Evolutionary conservation across 2,329 filamentous ascomycete genomes (phyloP).

Genomic region (Orbilia quercus): DNA sequence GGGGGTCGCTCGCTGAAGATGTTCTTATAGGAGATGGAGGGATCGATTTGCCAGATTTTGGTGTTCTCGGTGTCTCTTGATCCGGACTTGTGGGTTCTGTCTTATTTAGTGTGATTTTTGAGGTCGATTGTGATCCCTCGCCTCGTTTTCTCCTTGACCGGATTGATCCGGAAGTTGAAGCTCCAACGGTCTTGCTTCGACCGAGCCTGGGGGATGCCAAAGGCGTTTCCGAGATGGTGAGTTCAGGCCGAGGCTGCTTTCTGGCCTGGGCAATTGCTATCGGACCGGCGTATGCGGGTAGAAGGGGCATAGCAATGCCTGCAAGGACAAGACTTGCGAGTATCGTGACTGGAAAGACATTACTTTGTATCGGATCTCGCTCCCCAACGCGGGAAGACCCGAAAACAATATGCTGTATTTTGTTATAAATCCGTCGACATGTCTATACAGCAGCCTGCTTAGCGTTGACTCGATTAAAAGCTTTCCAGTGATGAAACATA

Average conservation of each 20-base stretch:
- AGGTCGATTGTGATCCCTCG: constrained; percentile 60
- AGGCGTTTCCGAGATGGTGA: constrained; percentile 71
- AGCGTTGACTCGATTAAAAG: not conserved
- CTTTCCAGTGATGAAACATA: constrained; percentile 40
- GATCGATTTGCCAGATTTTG: constrained; percentile 54
- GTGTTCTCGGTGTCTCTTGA: constrained; percentile 25
- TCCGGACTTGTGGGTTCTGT: constrained; percentile 48
- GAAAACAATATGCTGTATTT: constrained; percentile 88
- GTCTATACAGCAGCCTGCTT: constrained; percentile 69
- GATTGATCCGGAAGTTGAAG: constrained; percentile 65
- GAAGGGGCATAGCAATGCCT: constrained; percentile 77
- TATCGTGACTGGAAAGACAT: constrained; percentile 81
- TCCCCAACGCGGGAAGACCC: constrained; percentile 68
- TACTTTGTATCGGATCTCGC: constrained; percentile 73
- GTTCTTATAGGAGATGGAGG: constrained; percentile 53
- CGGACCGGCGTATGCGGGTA: constrained; percentile 82
- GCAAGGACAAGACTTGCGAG: constrained; percentile 83
- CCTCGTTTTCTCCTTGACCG: constrained; percentile 61
- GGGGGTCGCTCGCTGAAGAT: constrained; percentile 34
- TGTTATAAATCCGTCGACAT: constrained; percentile 85
- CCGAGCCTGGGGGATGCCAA: constrained; percentile 69
- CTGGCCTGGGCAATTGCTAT: constrained; percentile 83
- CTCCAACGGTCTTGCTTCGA: constrained; percentile 76
- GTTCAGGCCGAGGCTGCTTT: constrained; percentile 74
- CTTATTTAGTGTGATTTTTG: constrained; percentile 34